phyloP scores from a whole-genome alignment of 345 rosid species.

The Bretschneidera sinensis region DNA sequence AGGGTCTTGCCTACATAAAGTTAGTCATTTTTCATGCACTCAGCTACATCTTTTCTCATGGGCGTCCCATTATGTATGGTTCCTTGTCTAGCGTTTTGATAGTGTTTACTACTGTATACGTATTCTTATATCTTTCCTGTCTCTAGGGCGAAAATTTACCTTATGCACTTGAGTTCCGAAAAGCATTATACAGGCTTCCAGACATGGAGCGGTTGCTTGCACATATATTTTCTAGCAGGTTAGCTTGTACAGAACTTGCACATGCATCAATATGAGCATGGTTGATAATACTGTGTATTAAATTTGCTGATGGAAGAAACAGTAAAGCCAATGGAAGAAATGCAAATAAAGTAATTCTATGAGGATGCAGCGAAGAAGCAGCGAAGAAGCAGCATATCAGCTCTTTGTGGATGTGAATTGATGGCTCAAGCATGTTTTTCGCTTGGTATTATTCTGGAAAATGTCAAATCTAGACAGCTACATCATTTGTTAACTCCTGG shows the following conservation, averaged over 20 bases:
- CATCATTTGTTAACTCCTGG: conserved; percentile 72
- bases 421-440: conserved; percentile 77
- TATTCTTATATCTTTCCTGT: conserved; percentile 11
- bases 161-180: conserved; percentile 65
- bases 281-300: neutral
- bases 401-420: conserved; percentile 79
- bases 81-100: neutral
- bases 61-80: neutral
- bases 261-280: neutral
- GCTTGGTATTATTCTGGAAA: conserved; percentile 57
- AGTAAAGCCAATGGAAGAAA: conserved; percentile 95
- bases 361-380: conserved; percentile 90
- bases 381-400: conserved; percentile 77
- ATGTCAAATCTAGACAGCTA: conserved; percentile 57
- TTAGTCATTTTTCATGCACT: neutral
- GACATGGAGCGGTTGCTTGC: conserved; percentile 96
- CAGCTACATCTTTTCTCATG: neutral
- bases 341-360: conserved; percentile 72
- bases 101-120: too few species aligned
- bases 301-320: conserved; percentile 11
- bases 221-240: conserved; percentile 76
- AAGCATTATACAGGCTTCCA: conserved; percentile 69
- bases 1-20: neutral
- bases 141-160: conserved; percentile 68
- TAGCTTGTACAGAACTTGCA: conserved; percentile 18